phyloP scores from a whole-genome alignment of 345 rosid genomes.

The Populus nigra region DNA sequence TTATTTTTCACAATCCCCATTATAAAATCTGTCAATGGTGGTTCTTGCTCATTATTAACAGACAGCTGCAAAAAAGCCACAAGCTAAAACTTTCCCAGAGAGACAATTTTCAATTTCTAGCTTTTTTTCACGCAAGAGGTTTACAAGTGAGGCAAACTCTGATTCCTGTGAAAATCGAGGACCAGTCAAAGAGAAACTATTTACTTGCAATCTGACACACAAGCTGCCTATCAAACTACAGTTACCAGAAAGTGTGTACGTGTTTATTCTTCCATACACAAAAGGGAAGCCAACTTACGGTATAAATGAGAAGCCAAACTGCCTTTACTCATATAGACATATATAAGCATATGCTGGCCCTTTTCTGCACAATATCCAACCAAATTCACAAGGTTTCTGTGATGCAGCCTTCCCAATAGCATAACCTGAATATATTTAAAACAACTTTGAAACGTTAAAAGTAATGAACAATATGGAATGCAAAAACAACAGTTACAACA shows the following conservation, averaged over 20 bases:
- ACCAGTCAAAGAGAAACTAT: not conserved
- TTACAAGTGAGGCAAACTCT: constrained; percentile 5
- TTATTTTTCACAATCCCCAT: not conserved
- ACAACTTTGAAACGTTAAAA: constrained; percentile 2
- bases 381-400: constrained; percentile 90
- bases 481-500: not conserved
- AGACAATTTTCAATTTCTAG: constrained; percentile 5
- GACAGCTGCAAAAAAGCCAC: not conserved
- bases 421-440: constrained; percentile 56
- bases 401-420: constrained; percentile 95
- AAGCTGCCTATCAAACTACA: not conserved
- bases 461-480: not conserved
- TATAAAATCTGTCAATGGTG: not conserved
- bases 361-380: constrained; percentile 97
- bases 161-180: not conserved
- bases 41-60: not conserved
- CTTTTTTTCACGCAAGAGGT: constrained; percentile 2
- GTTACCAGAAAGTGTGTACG: constrained; percentile 1
- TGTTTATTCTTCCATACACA: not conserved
- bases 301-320: constrained; percentile 93
- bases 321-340: constrained; percentile 97
- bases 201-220: not conserved
- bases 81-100: not conserved
- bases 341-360: constrained; percentile 88
- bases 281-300: constrained; percentile 51